A percentile compares a stretch with the other conserved stretches of the same genome.
These are phyloP conservation scores for Penicillium sp. DNA, from an alignment of 2,329 filamentous ascomycete genomes.

Conservation along the genomic window DNA sequence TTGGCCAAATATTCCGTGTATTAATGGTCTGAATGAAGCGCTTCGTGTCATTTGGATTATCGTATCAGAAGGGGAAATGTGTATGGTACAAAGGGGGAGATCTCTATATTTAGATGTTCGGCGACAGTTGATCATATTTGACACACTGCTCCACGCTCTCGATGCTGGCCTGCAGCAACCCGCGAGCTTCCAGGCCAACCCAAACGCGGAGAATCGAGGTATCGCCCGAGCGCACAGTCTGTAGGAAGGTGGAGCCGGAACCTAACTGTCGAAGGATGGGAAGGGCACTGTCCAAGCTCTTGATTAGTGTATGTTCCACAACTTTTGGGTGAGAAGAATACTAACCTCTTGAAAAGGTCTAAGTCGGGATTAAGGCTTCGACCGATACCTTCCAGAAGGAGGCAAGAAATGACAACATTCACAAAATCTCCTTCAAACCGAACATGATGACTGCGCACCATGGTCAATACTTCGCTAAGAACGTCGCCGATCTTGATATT, in stretches of 20 bases:
- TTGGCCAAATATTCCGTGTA: too few relatives aligned
- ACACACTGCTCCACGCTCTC: constrained; percentile 90
- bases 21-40: neutral
- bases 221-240: constrained; percentile 72
- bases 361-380: constrained; percentile 82
- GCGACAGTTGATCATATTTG: constrained; percentile 85
- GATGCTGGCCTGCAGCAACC: constrained; percentile 86
- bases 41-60: constrained; percentile 7
- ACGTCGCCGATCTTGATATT: constrained; percentile 97
- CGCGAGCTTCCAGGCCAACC: constrained; percentile 85
- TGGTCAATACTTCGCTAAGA: constrained; percentile 82
- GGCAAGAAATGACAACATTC: constrained; percentile 94
- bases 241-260: constrained; percentile 56
- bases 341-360: constrained; percentile 77
- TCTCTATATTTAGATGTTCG: constrained; percentile 67
- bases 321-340: constrained; percentile 7
- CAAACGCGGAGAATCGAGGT: constrained; percentile 88
- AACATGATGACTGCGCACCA: constrained; percentile 93
- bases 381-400: constrained; percentile 92
- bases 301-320: neutral
- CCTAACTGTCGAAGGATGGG: constrained; percentile 90
- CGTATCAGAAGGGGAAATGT: constrained; percentile 3
- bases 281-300: constrained; percentile 64
- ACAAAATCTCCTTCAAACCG: constrained; percentile 96
- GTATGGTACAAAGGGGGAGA: constrained; percentile 14